phyloP scores from a whole-genome alignment of 108 stramenopile species.

The Cyclostephanos invisitatus region DNA sequence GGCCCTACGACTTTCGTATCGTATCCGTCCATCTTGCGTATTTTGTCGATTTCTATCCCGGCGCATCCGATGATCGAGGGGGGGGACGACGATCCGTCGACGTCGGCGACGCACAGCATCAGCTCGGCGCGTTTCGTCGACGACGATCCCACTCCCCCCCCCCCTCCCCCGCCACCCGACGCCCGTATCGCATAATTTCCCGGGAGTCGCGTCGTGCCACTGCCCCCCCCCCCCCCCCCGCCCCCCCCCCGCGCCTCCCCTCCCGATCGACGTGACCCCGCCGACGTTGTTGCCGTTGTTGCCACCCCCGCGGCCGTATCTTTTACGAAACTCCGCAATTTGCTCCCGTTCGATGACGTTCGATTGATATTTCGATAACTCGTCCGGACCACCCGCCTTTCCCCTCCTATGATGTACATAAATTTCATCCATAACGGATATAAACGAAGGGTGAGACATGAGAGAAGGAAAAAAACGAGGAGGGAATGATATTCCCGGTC shows the following conservation, averaged over 20 bases:
- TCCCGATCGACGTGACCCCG: too few relatives aligned
- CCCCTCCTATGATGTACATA: conserved; percentile 27
- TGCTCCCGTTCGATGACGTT: conserved; percentile 53
- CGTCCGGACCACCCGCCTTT: conserved; percentile 68
- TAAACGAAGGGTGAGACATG: too few relatives aligned
- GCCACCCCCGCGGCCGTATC: conserved; percentile 46
- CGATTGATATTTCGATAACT: conserved; percentile 53
- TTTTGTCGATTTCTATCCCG: conserved; percentile 43
- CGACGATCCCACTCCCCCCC: conserved; percentile 2
- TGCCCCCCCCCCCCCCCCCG: background rate
- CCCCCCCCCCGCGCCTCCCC: background rate
- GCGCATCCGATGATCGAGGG: conserved; percentile 35
- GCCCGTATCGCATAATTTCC: conserved; percentile 49
- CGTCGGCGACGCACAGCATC: conserved; percentile 25
- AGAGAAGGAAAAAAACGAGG: too few relatives aligned
- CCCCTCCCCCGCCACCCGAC: too few relatives aligned
- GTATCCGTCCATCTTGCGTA: conserved; percentile 44
- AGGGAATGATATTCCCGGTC: too few relatives aligned
- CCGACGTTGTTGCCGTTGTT: background rate
- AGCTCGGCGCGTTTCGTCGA: conserved; percentile 25
- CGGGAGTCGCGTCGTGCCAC: conserved; percentile 27
- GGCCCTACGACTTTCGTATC: conserved; percentile 42
- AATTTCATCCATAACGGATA: background rate
- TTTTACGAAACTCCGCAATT: conserved; percentile 68
- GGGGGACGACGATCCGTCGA: conserved; percentile 13